Evolutionary conservation across 2,329 filamentous ascomycete genomes (phyloP).

Genomic region (Sclerotiophoma versabilis): DNA sequence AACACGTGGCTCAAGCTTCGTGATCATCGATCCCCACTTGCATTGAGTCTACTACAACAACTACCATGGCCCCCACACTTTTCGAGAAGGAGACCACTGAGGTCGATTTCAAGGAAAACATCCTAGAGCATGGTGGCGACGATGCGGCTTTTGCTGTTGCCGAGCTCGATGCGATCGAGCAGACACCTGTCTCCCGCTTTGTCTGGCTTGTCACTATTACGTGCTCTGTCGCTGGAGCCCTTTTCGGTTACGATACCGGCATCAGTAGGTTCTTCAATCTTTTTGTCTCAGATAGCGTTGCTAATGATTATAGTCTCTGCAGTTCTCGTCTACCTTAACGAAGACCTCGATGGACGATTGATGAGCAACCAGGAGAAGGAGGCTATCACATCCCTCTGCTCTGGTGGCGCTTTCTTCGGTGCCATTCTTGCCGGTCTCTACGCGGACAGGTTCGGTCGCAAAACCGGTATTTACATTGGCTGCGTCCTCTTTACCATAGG

Average conservation of each 20-base stretch:
- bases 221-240: constrained; percentile 37
- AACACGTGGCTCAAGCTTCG: background rate
- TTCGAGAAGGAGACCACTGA: constrained; percentile 1
- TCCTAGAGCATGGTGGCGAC: constrained; percentile 1
- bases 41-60: constrained; percentile 2
- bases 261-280: background rate
- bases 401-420: constrained; percentile 57
- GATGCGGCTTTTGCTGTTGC: constrained; percentile 6
- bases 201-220: constrained; percentile 13
- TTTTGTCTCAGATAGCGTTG: no score
- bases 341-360: constrained; percentile 48
- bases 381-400: constrained; percentile 60
- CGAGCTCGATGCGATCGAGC: constrained; percentile 12
- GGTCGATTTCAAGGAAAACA: constrained; percentile 3
- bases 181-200: constrained; percentile 8
- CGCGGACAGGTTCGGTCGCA: constrained; percentile 50
- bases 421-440: constrained; percentile 40
- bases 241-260: constrained; percentile 51
- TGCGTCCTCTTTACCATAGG: constrained; percentile 51
- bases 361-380: constrained; percentile 57
- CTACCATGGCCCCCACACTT: background rate
- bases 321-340: constrained; percentile 52
- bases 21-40: background rate
- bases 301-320: constrained; percentile 55
- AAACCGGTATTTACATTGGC: constrained; percentile 50